Evolutionary conservation across 345 rosid genomes (phyloP).

Genomic region (Dipteronia dyeriana): DNA sequence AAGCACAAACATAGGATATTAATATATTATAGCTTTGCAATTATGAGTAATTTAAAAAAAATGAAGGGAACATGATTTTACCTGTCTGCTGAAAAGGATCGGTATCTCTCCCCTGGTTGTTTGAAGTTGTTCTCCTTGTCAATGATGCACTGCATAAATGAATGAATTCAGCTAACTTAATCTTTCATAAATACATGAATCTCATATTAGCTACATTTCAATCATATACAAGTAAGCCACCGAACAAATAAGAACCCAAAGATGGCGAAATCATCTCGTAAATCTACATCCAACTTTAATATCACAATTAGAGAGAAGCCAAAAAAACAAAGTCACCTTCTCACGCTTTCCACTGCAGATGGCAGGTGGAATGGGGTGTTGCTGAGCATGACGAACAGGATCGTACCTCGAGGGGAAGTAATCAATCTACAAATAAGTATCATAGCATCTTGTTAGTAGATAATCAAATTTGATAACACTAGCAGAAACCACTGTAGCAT

Average conservation of each 20-base stretch:
- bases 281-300: background rate
- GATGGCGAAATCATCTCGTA: background rate
- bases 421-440: slow-evolving; percentile 57
- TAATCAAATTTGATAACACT: background rate
- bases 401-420: slow-evolving; percentile 93
- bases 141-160: slow-evolving; percentile 62
- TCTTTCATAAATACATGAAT: background rate
- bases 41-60: background rate
- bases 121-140: slow-evolving; percentile 91
- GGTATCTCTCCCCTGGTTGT: slow-evolving; percentile 91
- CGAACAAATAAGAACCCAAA: background rate
- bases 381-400: slow-evolving; percentile 76
- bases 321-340: slow-evolving; percentile 46
- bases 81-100: slow-evolving; percentile 86
- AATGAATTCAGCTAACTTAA: background rate
- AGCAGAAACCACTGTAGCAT: background rate
- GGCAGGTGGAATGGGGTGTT: slow-evolving; percentile 53
- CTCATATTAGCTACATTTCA: background rate
- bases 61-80: slow-evolving; percentile 21
- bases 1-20: background rate
- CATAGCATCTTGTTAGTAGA: slow-evolving; percentile 14
- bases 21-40: background rate
- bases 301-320: background rate
- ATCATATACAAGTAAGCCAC: background rate
- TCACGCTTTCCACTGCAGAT: slow-evolving; percentile 77